Evolutionary conservation across 148 eudicot species (phyloP).

Genomic region (Silene conica): DNA sequence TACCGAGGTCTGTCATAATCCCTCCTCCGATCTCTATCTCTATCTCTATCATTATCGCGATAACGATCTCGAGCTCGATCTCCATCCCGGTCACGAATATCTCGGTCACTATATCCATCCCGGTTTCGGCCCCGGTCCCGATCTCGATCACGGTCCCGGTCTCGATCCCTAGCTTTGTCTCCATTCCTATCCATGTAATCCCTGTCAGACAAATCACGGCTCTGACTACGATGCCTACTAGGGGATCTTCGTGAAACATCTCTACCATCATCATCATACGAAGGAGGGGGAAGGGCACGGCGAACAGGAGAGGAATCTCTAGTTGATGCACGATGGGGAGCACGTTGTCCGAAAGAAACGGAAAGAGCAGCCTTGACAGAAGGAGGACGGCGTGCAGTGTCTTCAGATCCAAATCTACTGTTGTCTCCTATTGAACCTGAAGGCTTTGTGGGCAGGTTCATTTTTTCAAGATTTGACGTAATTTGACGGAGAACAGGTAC

Average conservation of each 20-base stretch:
- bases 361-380: conserved; percentile 97
- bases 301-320: conserved; percentile 95
- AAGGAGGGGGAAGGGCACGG: conserved; percentile 52
- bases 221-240: conserved; percentile 64
- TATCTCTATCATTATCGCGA: conserved; percentile 36
- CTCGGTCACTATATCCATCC: conserved; percentile 31
- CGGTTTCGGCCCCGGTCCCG: conserved; percentile 31
- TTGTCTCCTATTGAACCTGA: conserved; percentile 78
- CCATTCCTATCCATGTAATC: conserved; percentile 44
- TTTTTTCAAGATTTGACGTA: conserved; percentile 56
- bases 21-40: conserved; percentile 56
- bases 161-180: conserved; percentile 24
- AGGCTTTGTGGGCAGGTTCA: conserved; percentile 79
- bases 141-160: conserved; percentile 32
- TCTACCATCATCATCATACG: conserved; percentile 41
- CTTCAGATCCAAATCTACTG: conserved; percentile 78
- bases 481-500: conserved; percentile 74
- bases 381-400: conserved; percentile 95
- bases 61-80: conserved; percentile 16
- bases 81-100: conserved; percentile 28
- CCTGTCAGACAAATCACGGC: conserved; percentile 72
- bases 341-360: conserved; percentile 94
- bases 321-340: conserved; percentile 94
- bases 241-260: conserved; percentile 68
- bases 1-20: conserved; percentile 49